Conservation (phyloP, 148 eudicot genomes). For the Fallopia convolvulus region DNA sequence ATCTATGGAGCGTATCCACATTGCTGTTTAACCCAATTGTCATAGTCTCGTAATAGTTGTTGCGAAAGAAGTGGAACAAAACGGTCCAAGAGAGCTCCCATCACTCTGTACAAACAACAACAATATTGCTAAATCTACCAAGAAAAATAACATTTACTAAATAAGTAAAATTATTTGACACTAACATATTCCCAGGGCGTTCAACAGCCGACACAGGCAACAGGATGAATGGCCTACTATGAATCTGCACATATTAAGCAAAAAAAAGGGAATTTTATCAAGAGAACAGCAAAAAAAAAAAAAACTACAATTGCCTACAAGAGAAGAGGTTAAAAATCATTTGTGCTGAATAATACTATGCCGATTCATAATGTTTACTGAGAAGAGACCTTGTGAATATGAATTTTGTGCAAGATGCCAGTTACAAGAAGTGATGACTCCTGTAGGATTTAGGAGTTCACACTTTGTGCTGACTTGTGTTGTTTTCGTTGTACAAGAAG, state of each 20-base stretch:
- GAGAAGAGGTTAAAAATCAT: too few species aligned
- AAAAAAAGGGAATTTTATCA: not conserved
- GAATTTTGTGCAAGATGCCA: too few species aligned
- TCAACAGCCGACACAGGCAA: constrained; percentile 82
- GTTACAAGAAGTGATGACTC: not conserved
- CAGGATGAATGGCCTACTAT: constrained; percentile 54
- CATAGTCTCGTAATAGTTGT: constrained; percentile 55
- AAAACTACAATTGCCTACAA: too few species aligned
- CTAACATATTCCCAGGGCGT: constrained; percentile 84
- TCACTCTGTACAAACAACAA: constrained; percentile 42
- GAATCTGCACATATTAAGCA: constrained; percentile 40
- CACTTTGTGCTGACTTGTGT: not conserved
- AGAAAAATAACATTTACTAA: not conserved
- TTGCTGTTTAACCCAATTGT: constrained; percentile 50
- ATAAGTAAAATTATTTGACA: constrained; percentile 25
- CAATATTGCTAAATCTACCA: not conserved
- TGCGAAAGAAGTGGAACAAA: constrained; percentile 64
- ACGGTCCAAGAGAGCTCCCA: constrained; percentile 78
- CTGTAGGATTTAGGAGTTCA: not conserved
- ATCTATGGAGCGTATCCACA: constrained; percentile 15
- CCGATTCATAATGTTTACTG: too few species aligned
- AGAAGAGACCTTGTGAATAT: too few species aligned
- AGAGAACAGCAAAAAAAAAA: too few species aligned
- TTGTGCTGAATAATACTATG: too few species aligned
- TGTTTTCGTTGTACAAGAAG: not conserved